Percentiles rank a stretch among this genome's conserved stretches.
Evolutionary conservation across 306 rosid species (phyloP).

Genomic region (Delonix regia): DNA sequence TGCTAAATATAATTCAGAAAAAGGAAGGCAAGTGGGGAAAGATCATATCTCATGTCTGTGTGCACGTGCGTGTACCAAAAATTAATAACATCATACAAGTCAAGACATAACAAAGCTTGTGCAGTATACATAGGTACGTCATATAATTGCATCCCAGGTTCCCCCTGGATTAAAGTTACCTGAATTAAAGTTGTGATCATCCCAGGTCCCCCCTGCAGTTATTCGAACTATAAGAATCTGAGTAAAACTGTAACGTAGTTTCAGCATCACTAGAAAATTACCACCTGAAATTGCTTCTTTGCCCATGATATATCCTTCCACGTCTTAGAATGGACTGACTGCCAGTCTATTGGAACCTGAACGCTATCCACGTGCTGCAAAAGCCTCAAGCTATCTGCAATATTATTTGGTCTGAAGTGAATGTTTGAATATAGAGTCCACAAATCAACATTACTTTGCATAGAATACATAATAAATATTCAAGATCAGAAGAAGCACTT

Average conservation of each 20-base stretch:
- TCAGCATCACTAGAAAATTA: slow-evolving; percentile 22
- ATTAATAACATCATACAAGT: neutral
- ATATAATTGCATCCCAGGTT: slow-evolving; percentile 60
- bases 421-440: slow-evolving; percentile 18
- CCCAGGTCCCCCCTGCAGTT: slow-evolving; percentile 74
- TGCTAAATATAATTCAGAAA: slow-evolving; percentile 7
- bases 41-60: neutral
- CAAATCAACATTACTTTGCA: slow-evolving; percentile 2
- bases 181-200: slow-evolving; percentile 66
- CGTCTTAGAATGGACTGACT: slow-evolving; percentile 58
- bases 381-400: slow-evolving; percentile 83
- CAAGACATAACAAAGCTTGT: slow-evolving; percentile 17
- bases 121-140: neutral
- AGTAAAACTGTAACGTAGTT: slow-evolving; percentile 11
- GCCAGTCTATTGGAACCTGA: slow-evolving; percentile 66
- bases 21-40: slow-evolving; percentile 16
- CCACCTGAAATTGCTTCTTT: slow-evolving; percentile 70
- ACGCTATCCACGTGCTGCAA: slow-evolving; percentile 73
- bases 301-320: slow-evolving; percentile 76
- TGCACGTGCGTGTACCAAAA: neutral
- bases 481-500: neutral
- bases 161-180: slow-evolving; percentile 67
- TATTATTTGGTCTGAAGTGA: slow-evolving; percentile 20
- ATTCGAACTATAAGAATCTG: slow-evolving; percentile 29
- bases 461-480: slow-evolving; percentile 9